Percentiles rank a stretch among this genome's conserved stretches.
phyloP scores from a whole-genome alignment of 257 asterid species.

The Scutellaria baicalensis region DNA sequence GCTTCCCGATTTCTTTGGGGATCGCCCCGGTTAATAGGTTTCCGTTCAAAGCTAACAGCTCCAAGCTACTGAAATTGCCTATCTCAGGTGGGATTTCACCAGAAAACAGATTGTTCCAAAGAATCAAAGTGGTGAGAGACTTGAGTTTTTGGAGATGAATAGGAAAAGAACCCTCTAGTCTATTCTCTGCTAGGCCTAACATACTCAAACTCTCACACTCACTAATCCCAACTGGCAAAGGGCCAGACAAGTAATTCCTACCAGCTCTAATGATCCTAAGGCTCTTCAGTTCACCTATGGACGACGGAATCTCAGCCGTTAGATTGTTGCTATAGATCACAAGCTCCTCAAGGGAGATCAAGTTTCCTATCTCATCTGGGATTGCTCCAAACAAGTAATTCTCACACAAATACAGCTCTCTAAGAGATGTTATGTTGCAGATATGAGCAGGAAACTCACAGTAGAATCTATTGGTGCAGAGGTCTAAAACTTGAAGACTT shows the following conservation, averaged over 20 bases:
- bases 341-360: slow-evolving; percentile 65
- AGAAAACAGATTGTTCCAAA: slow-evolving; percentile 53
- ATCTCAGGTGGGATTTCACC: slow-evolving; percentile 69
- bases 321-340: slow-evolving; percentile 73
- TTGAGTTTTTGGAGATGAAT: slow-evolving; percentile 46
- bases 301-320: slow-evolving; percentile 56
- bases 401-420: slow-evolving; percentile 63
- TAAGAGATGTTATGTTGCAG: slow-evolving; percentile 44
- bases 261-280: slow-evolving; percentile 69
- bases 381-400: slow-evolving; percentile 64
- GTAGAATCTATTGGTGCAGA: slow-evolving; percentile 69
- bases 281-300: slow-evolving; percentile 47
- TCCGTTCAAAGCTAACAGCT: slow-evolving; percentile 55
- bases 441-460: slow-evolving; percentile 45
- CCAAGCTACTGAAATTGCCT: slow-evolving; percentile 66
- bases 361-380: slow-evolving; percentile 45
- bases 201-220: slow-evolving; percentile 58
- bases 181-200: slow-evolving; percentile 66
- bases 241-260: slow-evolving; percentile 52
- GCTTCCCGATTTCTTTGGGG: slow-evolving; percentile 63
- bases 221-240: slow-evolving; percentile 50
- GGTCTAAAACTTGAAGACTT: slow-evolving; percentile 52
- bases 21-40: slow-evolving; percentile 54
- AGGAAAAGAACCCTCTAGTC: slow-evolving; percentile 63
- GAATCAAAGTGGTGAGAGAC: slow-evolving; percentile 45